Conservation (phyloP, 805 yeast genomes). For the Clavispora vitiphila region DNA sequence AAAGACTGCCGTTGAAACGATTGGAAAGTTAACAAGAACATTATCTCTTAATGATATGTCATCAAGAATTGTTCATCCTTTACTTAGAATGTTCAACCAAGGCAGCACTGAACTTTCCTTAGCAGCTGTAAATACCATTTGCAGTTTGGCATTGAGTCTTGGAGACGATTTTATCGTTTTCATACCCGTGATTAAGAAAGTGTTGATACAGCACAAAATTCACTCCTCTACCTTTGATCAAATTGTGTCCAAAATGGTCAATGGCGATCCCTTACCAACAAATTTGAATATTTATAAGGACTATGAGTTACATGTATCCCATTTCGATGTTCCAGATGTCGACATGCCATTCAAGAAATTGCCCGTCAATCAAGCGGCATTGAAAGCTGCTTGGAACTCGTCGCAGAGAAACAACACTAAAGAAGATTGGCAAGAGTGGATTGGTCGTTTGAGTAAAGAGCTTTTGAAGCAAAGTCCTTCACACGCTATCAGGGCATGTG, state of each 20-base stretch:
- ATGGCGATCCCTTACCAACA: conserved; percentile 83
- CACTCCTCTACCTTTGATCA: conserved; percentile 76
- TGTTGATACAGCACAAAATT: conserved; percentile 55
- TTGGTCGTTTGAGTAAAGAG: conserved; percentile 78
- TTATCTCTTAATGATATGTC: conserved; percentile 82
- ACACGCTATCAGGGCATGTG: conserved; percentile 89
- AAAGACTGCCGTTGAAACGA: conserved; percentile 70
- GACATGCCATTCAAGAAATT: conserved; percentile 70
- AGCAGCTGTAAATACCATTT: conserved; percentile 72
- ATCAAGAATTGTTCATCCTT: conserved; percentile 82
- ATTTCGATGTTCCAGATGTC: conserved; percentile 51
- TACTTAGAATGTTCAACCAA: conserved; percentile 59
- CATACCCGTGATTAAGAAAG: conserved; percentile 73
- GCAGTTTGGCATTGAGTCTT: conserved; percentile 73
- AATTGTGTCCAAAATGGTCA: conserved; percentile 67
- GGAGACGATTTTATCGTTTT: conserved; percentile 82
- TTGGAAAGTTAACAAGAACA: conserved; percentile 73
- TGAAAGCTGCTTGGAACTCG: conserved; percentile 89
- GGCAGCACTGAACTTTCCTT: conserved; percentile 56
- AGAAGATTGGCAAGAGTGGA: conserved; percentile 99
- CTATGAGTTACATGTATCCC: conserved; percentile 33
- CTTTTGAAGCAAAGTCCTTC: conserved; percentile 89
- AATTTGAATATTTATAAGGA: conserved; percentile 67
- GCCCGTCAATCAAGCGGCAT: conserved; percentile 58
- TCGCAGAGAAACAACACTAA: conserved; percentile 72